Evolutionary conservation across 495 filamentous ascomycete species (phyloP).

Genomic region (Oidiodendron maius): DNA sequence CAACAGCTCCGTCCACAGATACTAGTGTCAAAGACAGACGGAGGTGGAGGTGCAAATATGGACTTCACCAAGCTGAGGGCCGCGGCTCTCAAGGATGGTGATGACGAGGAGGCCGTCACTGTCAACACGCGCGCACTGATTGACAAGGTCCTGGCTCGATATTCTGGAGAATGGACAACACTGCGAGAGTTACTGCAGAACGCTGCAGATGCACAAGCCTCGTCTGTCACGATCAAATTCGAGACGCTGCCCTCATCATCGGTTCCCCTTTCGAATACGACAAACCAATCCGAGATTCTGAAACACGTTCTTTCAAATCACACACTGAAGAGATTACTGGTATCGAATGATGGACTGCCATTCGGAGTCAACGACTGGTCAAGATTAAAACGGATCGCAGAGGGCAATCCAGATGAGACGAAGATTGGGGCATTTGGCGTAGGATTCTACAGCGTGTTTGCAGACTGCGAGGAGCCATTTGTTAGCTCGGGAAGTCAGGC

Average conservation of each 20-base stretch:
- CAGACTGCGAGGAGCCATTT: constrained; percentile 96
- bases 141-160: constrained; percentile 92
- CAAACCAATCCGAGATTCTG: constrained; percentile 61
- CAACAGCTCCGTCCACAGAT: too few species aligned
- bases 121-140: constrained; percentile 96
- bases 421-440: constrained; percentile 99
- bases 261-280: constrained; percentile 62
- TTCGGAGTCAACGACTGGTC: constrained; percentile 90
- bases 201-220: constrained; percentile 89
- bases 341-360: constrained; percentile 82
- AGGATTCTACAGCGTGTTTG: constrained; percentile 97
- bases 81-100: constrained; percentile 76
- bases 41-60: constrained; percentile 30
- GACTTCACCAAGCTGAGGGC: constrained; percentile 81
- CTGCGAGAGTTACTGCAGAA: constrained; percentile 96
- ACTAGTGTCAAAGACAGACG: too few species aligned
- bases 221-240: constrained; percentile 82
- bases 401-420: constrained; percentile 96
- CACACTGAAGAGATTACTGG: constrained; percentile 73
- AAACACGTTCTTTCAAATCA: constrained; percentile 80
- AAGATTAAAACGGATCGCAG: constrained; percentile 90
- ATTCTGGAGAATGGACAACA: constrained; percentile 86
- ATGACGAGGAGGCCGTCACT: constrained; percentile 95
- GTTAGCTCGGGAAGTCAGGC: constrained; percentile 84
- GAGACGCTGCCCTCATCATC: constrained; percentile 78